Conservation (phyloP, 805 yeast genomes). For the Kluyveromyces lactis region DNA sequence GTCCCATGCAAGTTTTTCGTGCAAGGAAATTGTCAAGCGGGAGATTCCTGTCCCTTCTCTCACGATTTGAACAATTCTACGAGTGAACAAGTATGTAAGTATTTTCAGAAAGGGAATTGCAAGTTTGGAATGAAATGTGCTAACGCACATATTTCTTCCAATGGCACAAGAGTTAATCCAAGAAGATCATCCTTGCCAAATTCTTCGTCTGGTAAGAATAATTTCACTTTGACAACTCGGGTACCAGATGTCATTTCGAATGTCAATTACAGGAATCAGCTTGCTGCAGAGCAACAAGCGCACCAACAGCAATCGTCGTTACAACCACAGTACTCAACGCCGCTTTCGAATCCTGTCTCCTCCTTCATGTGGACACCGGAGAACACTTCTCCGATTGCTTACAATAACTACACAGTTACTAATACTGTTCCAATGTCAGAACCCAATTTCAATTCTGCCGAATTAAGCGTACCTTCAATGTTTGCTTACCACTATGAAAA, state of each 20-base stretch:
- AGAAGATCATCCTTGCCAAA: conserved; percentile 19
- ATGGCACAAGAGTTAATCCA: conserved; percentile 73
- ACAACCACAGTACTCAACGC: neutral
- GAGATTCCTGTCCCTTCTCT: conserved; percentile 82
- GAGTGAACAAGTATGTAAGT: conserved; percentile 59
- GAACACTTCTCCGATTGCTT: neutral
- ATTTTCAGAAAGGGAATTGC: conserved; percentile 93
- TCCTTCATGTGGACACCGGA: neutral
- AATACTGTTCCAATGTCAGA: neutral
- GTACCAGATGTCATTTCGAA: neutral
- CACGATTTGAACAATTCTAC: conserved; percentile 57
- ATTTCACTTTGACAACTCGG: no score
- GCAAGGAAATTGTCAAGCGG: conserved; percentile 95
- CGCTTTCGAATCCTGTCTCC: neutral
- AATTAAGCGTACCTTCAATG: neutral
- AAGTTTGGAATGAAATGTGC: conserved; percentile 94
- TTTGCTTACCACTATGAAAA: neutral
- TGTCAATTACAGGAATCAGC: neutral
- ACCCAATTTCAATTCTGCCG: neutral
- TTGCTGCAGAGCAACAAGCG: neutral
- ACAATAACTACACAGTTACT: neutral
- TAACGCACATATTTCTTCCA: conserved; percentile 81
- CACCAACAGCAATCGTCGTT: no score
- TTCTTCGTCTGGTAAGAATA: neutral
- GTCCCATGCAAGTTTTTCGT: conserved; percentile 93